These are phyloP conservation scores for Sporisorium scitamineum DNA, from an alignment of 1,284 basidiomycete genomes.

Conservation along the genomic window DNA sequence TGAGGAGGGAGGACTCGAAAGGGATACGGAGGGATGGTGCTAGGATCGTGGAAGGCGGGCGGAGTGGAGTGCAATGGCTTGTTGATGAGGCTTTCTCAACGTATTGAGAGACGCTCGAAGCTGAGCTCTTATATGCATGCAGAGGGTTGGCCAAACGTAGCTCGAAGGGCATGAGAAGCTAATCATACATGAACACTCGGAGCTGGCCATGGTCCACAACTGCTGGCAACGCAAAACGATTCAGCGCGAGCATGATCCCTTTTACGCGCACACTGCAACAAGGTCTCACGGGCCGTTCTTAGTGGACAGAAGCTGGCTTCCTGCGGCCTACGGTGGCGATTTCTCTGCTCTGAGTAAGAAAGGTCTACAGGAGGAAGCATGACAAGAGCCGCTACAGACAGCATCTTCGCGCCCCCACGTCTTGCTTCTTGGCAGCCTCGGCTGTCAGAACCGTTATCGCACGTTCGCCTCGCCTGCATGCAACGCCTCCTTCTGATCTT, in stretches of 20 bases:
- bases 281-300: not conserved
- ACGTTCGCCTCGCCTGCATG: slow-evolving; percentile 35
- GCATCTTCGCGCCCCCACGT: slow-evolving; percentile 11
- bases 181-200: not conserved
- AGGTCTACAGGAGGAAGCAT: not conserved
- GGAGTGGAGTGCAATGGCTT: slow-evolving; percentile 5
- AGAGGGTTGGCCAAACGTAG: not conserved
- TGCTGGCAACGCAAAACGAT: not conserved
- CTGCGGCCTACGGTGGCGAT: not conserved
- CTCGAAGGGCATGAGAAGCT: not conserved
- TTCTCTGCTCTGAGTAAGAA: not conserved
- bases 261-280: not conserved
- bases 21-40: not conserved
- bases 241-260: no score
- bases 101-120: not conserved
- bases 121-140: slow-evolving; percentile 14
- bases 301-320: not conserved
- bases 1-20: slow-evolving; percentile 8
- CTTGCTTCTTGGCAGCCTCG: slow-evolving; percentile 30
- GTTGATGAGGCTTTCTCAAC: not conserved
- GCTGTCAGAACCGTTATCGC: slow-evolving; percentile 37
- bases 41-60: not conserved
- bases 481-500: slow-evolving; percentile 5
- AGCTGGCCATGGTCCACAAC: not conserved
- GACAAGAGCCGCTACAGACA: slow-evolving; percentile 7